Conservation (phyloP, 148 eudicot species). For the Rhododendron ovatum region DNA sequence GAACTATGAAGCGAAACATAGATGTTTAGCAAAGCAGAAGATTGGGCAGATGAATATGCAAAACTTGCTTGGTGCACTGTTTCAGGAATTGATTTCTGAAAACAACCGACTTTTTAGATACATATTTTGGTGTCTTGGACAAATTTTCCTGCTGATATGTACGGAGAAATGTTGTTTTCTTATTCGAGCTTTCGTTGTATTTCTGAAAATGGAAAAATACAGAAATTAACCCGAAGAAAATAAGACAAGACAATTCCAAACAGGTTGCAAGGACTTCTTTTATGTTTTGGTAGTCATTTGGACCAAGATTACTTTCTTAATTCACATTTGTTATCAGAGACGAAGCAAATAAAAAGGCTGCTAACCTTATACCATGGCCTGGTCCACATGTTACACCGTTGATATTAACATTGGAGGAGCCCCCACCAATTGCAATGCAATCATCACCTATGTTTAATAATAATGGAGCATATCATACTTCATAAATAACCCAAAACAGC, state of each 20-base stretch:
- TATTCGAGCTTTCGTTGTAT: too few relatives aligned
- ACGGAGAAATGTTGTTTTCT: too few relatives aligned
- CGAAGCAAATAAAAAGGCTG: not conserved
- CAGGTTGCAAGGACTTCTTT: not conserved
- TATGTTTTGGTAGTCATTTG: not conserved
- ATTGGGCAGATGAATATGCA: too few relatives aligned
- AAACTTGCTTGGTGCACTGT: too few relatives aligned
- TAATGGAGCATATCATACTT: not conserved
- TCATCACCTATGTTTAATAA: conserved; percentile 34
- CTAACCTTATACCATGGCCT: conserved; percentile 52
- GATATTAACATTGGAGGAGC: conserved; percentile 34
- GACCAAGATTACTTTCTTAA: not conserved
- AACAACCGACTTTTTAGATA: too few relatives aligned
- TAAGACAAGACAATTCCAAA: not conserved
- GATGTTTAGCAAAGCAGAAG: too few relatives aligned
- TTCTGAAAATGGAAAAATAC: too few relatives aligned
- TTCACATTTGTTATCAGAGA: not conserved
- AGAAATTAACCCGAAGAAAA: too few relatives aligned
- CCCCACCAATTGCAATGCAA: conserved; percentile 42
- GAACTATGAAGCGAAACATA: too few relatives aligned
- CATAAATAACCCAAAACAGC: not conserved
- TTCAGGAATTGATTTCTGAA: too few relatives aligned
- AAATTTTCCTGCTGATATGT: too few relatives aligned
- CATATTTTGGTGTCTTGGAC: too few relatives aligned
- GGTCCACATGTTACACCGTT: conserved; percentile 41